Evolutionary conservation across 495 filamentous ascomycete species (phyloP), one percentile per base, ranked within the genome.

Genomic region (Umbilicaria muhlenbergii): DNA sequence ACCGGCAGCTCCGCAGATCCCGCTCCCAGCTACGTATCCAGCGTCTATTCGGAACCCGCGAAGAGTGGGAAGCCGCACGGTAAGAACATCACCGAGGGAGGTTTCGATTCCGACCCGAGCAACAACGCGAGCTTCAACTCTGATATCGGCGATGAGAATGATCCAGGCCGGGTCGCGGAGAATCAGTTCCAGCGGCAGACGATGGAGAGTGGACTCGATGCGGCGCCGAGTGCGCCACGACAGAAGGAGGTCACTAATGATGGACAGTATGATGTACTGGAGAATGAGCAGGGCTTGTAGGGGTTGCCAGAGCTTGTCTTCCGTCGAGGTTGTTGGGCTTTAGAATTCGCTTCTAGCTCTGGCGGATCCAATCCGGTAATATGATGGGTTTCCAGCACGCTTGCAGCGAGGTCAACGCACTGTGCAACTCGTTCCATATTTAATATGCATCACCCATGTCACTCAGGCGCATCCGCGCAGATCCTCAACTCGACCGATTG

Each of bases 41-140:
- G 63, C 33, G 63, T 65, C 2, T 55, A 52, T 14, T 54, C 57
- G 6, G 39, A 53, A 16, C 49, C 52, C 12, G 49, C 52, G 5
- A 50, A 64, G 45, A 51, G 49, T 19, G 49, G 53, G 35, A 72
- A 69, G 61, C 74, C 77, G 3, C 62, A 79, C 39, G 75, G 74
- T 19, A 65, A 61, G 51, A 73, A 73, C 49, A 48, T 78, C 37
- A 66, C 50, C 5, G 74, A 78, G 49, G 71, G 71, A 17, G 73
- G 66, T 0, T 70, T 75, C 53, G 58, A 68, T n/a, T 52, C 57
- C 19, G 47, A 61, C 17, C 55, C 63, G 17, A 57, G 41, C 14
- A 65, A 71, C 15, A 81, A 80, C 44, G 71, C 69, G 13, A 78
- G 73, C 52, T 80, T 75, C 54, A 71, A 54, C 38, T 54, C 62